Conservation (phyloP, 208 protist species). For the Crithidia thermophila region DNA sequence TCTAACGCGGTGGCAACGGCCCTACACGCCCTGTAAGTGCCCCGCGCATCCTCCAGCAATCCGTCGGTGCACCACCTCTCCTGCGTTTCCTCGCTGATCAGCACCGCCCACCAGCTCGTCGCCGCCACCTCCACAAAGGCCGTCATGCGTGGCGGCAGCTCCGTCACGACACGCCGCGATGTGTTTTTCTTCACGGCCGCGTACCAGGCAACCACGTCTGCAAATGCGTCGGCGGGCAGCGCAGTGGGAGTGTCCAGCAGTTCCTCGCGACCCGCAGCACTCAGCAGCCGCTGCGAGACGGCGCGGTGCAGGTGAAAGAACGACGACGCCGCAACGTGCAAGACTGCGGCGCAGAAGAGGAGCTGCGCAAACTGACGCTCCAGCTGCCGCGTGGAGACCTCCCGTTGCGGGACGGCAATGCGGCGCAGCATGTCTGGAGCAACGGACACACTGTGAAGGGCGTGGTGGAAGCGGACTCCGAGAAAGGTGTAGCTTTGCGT, state of each 20-base stretch:
- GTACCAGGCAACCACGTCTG: slow-evolving; percentile 17
- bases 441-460: slow-evolving; percentile 9
- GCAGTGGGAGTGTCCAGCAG: not conserved
- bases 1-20: slow-evolving; percentile 5
- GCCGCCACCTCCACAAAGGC: slow-evolving; percentile 12
- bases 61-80: slow-evolving; percentile 22
- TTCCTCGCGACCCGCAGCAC: no score
- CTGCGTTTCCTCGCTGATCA: slow-evolving; percentile 21
- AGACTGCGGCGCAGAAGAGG: slow-evolving; percentile 12
- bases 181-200: not conserved
- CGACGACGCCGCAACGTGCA: slow-evolving; percentile 1
- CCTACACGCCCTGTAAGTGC: not conserved
- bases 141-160: slow-evolving; percentile 4
- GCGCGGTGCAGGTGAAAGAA: slow-evolving; percentile 11
- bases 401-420: not conserved
- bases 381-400: slow-evolving; percentile 17
- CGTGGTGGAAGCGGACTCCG: slow-evolving; percentile 19
- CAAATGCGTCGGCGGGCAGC: slow-evolving; percentile 2
- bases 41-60: slow-evolving; percentile 17
- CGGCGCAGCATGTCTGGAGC: not conserved
- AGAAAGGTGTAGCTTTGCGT: slow-evolving; percentile 6
- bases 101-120: slow-evolving; percentile 9
- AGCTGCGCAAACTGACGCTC: slow-evolving; percentile 28
- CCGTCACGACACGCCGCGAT: not conserved
- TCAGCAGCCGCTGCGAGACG: not conserved